Base-by-base conservation (phyloP, 2,329 filamentous ascomycete genomes). In the Knoxdaviesia capensis region DNA sequence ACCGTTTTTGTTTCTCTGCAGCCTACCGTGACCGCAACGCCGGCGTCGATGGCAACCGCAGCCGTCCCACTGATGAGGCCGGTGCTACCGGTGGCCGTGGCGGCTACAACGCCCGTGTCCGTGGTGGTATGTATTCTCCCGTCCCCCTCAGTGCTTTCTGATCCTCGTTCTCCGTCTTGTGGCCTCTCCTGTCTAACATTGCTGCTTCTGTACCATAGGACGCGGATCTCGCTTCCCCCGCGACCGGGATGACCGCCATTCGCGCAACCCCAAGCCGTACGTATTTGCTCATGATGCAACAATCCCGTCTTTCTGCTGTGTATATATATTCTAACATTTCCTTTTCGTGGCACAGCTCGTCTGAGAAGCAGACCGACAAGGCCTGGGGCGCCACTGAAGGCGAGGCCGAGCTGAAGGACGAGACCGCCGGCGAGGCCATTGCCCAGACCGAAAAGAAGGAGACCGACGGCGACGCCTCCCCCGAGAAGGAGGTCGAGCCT, bases 1-100 rank as follows among this genome's bases (percentile, higher is more conserved):
- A 36, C 41, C 41, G 39, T 43, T 34, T 39, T 45, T 33, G 36
- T 43, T 43, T 42, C 34, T 31, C 31, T 44, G 30, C 54, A 94
- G 87, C 84, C 59, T 90, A 86, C 79, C 84, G 83, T 60, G 85
- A 94, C 68, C 82, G 82, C 59, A 76, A 74, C 57, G 84, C 79
- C 58, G 87, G 86, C 53, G 71, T 75, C 58, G 71, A 74, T 56
- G 79, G 73, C 71, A 94, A 94, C 75, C 83, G 85, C 54, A 70
- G 68, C 60, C 82, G 82, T 63, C 67, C 79, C 52, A 79, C 74
- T 46, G 84, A 87, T 46, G 83, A 88, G 60, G 64, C 54, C 48
- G 52, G 71, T 48, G 64, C 63, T 49, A 61, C 61, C 48, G 62
- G 65, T 49, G 63, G 74, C 56, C 71, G 74, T 50, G 76, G 74